Evolutionary conservation across 208 protist genomes (phyloP).

Genomic region (Endotrypanum monterogeii): DNA sequence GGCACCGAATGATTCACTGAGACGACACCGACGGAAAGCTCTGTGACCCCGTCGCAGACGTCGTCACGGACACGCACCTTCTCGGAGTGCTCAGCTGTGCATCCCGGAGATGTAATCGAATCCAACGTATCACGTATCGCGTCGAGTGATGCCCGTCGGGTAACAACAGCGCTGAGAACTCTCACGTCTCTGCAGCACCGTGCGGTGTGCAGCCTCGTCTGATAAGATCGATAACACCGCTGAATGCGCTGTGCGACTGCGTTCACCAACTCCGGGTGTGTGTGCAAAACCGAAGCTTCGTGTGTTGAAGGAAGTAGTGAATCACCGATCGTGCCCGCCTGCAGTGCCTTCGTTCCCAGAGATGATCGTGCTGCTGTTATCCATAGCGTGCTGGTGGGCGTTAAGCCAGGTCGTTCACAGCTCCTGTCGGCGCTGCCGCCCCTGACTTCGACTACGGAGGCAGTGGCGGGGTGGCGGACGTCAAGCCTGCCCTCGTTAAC

Average conservation of each 20-base stretch:
- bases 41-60: background rate
- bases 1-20: background rate
- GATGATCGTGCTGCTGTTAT: background rate
- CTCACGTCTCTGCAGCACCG: conserved; percentile 18
- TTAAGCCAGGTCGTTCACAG: background rate
- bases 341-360: background rate
- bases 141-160: conserved; percentile 18
- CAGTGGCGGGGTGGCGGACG: conserved; percentile 2
- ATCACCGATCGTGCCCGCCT: background rate
- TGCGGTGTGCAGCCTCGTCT: background rate
- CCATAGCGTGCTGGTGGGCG: background rate
- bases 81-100: background rate
- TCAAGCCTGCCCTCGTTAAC: background rate
- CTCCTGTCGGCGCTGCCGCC: background rate
- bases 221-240: conserved; percentile 20
- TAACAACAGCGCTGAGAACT: conserved; percentile 27
- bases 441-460: background rate
- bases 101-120: background rate
- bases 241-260: conserved; percentile 19
- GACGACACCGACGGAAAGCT: background rate
- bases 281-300: background rate
- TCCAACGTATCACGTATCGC: conserved; percentile 14
- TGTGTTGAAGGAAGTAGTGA: background rate
- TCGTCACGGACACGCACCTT: background rate
- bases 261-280: background rate